Base-by-base conservation (phyloP, 2,329 filamentous ascomycete genomes). In the Xylaria sp. region DNA sequence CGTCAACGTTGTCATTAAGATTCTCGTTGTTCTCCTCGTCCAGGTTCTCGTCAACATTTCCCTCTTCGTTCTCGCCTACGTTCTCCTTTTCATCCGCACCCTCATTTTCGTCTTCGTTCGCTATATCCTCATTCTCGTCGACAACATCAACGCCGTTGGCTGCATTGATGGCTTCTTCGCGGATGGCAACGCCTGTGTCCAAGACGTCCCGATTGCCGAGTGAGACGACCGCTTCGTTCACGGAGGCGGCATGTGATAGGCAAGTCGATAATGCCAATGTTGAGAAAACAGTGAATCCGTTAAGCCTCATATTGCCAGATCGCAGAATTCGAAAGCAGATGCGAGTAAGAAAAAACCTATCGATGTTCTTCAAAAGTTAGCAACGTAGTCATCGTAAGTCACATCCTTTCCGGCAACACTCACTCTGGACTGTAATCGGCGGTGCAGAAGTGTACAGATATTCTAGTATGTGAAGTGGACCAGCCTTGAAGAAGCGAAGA, bases 211-310 rank as follows among this genome's bases (percentile, higher is more conserved):
- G 40, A 43, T 69, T 38, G 1, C 8, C 52, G 9, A 47, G 31
- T 4, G 43, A 17, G 14, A 38, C 42, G n/a, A n/a, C 42, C 17
- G 43, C 60, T 56, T 42, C 57, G 1, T 31, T 45, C 33, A 57
- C 58, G 3, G 60, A 61, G 19, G 65, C 62, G 33, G 68, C 65
- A 45, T 59, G 53, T 17, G 70, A 65, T 23, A 73, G 43, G 49
- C 65, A 72, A 60, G 67, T 66, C 53, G 68, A 70, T 62, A 73
- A 64, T 46, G 66, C 68, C 65, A 74, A 61, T 21, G 65, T 67
- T 31, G 70, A 69, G 35, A 72, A 64, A 47, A 74, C 59, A 35
- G 68, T 52, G 7, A 65, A 56, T 11, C 63, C 50, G 31, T 67
- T 59, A 60, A 73, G 63, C 64, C 68, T 72, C 72, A 74, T 73